Evolutionary conservation across 352 stramenopile genomes (phyloP), one percentile per base, ranked within the genome.

Genomic region (Pythium phragmitis): DNA sequence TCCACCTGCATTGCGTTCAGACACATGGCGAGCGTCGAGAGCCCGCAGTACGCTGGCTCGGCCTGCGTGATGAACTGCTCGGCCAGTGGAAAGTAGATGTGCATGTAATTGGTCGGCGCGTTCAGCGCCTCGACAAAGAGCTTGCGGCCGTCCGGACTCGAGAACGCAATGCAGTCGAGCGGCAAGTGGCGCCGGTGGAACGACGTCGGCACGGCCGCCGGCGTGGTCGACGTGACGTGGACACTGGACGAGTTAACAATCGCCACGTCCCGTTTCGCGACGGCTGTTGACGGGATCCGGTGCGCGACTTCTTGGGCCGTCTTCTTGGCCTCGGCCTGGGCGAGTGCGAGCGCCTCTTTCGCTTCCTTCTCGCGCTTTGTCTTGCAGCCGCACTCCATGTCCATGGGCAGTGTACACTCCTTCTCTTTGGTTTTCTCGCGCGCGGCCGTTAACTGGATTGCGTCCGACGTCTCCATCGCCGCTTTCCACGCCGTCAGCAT

Each of bases 11-110:
- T 68, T 16, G 83, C 83, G 43, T 92, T 92, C 4, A 92, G 69
- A 26, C 82, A 92, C 67, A 96, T 96, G 8, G 85, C 87, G 7
- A 94, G 70, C 14, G 89, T 91, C 2, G 90, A 87, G 12, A 98
- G 74, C 0, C 76, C 89, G 64, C 94, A 98, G 61, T 88, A 98
- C 2, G 88, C 88, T 49, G 96, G 94, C 71, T 97, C 96, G 19
- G 92, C 85, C 62, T 98, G 92, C 1, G 88, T 94, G 21, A 73
- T 91, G 63, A 96, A 97, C 69, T 96, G 82, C 65, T 97, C 88
- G 0, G 87, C 88, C 57, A 98, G 71, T 7, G 85, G 78, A 65
- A 98, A 98, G 81, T 98, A 99, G 48, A 89, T 92, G 51, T 91
- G 79, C 85, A 93, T 93, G 73, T 83, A 91, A 63, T 89, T 87